phyloP scores from a whole-genome alignment of 805 yeast species.

The Candida sonorensis region DNA sequence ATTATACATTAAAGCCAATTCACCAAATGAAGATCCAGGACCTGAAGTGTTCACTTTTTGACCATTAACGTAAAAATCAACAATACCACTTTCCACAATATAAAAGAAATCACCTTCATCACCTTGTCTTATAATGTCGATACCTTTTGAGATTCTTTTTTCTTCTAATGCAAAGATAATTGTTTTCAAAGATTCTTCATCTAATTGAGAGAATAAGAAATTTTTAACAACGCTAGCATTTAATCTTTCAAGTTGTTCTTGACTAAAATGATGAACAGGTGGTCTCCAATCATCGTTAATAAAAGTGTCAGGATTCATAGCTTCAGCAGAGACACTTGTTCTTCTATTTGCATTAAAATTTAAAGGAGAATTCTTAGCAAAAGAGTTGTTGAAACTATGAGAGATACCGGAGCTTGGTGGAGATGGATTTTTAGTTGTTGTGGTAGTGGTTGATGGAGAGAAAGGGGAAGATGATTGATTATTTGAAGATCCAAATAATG shows the following conservation, averaged over 20 bases:
- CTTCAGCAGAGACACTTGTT: conserved; percentile 87
- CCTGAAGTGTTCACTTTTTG: conserved; percentile 66
- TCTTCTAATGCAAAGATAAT: conserved; percentile 82
- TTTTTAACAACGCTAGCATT: conserved; percentile 69
- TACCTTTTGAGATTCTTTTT: conserved; percentile 49
- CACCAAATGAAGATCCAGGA: conserved; percentile 91
- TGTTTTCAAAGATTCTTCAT: conserved; percentile 65
- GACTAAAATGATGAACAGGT: conserved; percentile 56
- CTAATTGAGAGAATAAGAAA: conserved; percentile 80
- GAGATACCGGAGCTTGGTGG: neutral
- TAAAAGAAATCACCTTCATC: conserved; percentile 93
- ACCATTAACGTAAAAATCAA: conserved; percentile 72
- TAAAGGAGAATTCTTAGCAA: conserved; percentile 39
- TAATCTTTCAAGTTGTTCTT: conserved; percentile 60
- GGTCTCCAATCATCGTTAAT: conserved; percentile 64
- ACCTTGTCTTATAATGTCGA: conserved; percentile 78
- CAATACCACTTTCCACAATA: conserved; percentile 76
- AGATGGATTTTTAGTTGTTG: conserved; percentile 6
- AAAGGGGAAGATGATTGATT: conserved; percentile 16
- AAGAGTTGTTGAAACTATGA: neutral
- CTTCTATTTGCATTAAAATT: conserved; percentile 76
- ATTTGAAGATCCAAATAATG: conserved; percentile 19
- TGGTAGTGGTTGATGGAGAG: conserved; percentile 1
- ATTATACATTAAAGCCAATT: conserved; percentile 94
- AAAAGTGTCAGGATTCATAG: conserved; percentile 68